phyloP scores from a whole-genome alignment of 768 basidiomycete genomes.

The Termitomyces sp. region DNA sequence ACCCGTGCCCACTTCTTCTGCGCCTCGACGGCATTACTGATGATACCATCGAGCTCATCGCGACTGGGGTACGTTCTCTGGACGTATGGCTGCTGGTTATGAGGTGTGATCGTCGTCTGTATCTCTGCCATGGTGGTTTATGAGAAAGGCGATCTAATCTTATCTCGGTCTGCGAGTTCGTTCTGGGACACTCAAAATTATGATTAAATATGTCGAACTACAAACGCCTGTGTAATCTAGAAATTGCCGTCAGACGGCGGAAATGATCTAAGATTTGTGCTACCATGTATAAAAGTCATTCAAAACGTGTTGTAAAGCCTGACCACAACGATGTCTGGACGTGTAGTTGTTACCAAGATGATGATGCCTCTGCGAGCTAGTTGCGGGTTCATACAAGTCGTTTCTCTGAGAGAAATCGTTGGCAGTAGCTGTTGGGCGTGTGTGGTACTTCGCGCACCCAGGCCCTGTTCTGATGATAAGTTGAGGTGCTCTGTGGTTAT shows the following conservation, averaged over 20 bases:
- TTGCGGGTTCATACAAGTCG: neutral
- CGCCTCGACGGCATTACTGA: slow-evolving; percentile 53
- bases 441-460: too few species aligned
- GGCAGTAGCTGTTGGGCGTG: neutral
- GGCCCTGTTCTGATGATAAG: neutral
- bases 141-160: slow-evolving; percentile 12
- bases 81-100: slow-evolving; percentile 65
- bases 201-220: neutral
- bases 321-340: neutral
- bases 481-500: neutral
- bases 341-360: neutral
- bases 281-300: too few species aligned
- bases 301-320: too few species aligned
- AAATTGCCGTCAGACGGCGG: neutral
- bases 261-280: neutral
- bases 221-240: neutral
- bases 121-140: slow-evolving; percentile 23
- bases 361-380: neutral
- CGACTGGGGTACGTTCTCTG: slow-evolving; percentile 60
- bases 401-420: too few species aligned
- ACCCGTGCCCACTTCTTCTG: slow-evolving; percentile 75
- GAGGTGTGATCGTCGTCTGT: slow-evolving; percentile 85
- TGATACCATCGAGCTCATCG: slow-evolving; percentile 52
- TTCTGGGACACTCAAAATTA: too few species aligned
- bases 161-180: neutral